These are phyloP conservation scores for Gracilaria vermiculophylla DNA, from an alignment of 23 red algal genomes.

Conservation along the genomic window DNA sequence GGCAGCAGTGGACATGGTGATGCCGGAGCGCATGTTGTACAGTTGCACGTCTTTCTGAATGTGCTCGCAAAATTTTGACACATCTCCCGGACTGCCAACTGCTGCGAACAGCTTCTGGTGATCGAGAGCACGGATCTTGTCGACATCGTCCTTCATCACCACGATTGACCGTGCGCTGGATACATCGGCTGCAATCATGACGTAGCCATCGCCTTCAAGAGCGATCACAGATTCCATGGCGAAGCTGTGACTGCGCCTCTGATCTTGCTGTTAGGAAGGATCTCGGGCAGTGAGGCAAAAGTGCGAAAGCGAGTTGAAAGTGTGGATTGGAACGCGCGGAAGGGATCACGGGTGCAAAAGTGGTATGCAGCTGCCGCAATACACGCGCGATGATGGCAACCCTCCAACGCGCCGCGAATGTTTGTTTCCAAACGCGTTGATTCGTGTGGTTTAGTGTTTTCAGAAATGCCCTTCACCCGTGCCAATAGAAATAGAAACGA, in stretches of 20 bases:
- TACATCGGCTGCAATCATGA: slow-evolving; percentile 90
- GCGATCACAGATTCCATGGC: slow-evolving; percentile 92
- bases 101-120: slow-evolving; percentile 75
- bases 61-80: slow-evolving; percentile 89
- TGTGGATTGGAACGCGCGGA: no score
- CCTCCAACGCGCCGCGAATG: no score
- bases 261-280: not conserved
- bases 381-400: no score
- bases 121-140: slow-evolving; percentile 94
- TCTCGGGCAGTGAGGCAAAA: no score
- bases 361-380: no score
- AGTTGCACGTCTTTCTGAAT: slow-evolving; percentile 91
- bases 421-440: no score
- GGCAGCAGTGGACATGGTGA: slow-evolving; percentile 71
- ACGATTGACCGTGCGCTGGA: slow-evolving; percentile 85
- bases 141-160: slow-evolving; percentile 96
- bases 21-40: slow-evolving; percentile 82
- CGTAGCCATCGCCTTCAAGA: slow-evolving; percentile 81
- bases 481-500: no score
- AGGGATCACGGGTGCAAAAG: no score
- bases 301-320: no score
- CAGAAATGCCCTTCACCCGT: no score
- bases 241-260: not conserved
- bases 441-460: no score
- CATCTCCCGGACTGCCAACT: slow-evolving; percentile 79